A percentile compares a stretch with the other conserved stretches of the same genome.
These are phyloP conservation scores for Arctostaphylos glauca DNA, from an alignment of 148 eudicot species.

Conservation along the genomic window DNA sequence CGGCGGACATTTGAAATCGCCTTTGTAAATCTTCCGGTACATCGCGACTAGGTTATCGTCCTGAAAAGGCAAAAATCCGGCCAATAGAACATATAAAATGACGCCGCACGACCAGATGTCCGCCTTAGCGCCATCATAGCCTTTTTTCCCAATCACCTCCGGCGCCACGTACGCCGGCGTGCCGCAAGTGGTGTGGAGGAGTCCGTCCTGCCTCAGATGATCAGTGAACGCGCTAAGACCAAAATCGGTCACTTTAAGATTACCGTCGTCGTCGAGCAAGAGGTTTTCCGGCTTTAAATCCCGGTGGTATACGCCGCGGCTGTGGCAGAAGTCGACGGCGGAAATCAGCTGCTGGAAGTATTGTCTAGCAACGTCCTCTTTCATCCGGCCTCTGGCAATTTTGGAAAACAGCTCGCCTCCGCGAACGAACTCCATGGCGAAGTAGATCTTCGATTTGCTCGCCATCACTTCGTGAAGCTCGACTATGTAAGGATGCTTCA, in stretches of 20 bases:
- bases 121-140: constrained; percentile 48
- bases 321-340: constrained; percentile 51
- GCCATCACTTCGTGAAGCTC: constrained; percentile 44
- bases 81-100: constrained; percentile 39
- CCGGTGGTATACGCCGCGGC: constrained; percentile 47
- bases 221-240: constrained; percentile 37
- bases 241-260: constrained; percentile 40
- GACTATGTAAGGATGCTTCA: constrained; percentile 36
- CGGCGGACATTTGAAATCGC: constrained; percentile 43
- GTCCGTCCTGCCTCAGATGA: constrained; percentile 27
- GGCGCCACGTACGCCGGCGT: constrained; percentile 49
- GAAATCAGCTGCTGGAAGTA: constrained; percentile 46
- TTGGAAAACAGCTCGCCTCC: constrained; percentile 46
- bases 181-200: constrained; percentile 46
- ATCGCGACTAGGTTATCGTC: constrained; percentile 34
- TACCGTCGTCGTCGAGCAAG: constrained; percentile 35
- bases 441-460: constrained; percentile 41
- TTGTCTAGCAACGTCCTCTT: constrained; percentile 29
- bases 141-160: constrained; percentile 36
- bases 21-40: constrained; percentile 41
- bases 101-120: constrained; percentile 59
- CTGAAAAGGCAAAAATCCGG: constrained; percentile 48
- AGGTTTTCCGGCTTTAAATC: constrained; percentile 48
- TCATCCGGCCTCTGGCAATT: constrained; percentile 29
- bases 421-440: constrained; percentile 39